phyloP scores from a whole-genome alignment of 495 filamentous ascomycete species.

The Penicillium paradoxum region DNA sequence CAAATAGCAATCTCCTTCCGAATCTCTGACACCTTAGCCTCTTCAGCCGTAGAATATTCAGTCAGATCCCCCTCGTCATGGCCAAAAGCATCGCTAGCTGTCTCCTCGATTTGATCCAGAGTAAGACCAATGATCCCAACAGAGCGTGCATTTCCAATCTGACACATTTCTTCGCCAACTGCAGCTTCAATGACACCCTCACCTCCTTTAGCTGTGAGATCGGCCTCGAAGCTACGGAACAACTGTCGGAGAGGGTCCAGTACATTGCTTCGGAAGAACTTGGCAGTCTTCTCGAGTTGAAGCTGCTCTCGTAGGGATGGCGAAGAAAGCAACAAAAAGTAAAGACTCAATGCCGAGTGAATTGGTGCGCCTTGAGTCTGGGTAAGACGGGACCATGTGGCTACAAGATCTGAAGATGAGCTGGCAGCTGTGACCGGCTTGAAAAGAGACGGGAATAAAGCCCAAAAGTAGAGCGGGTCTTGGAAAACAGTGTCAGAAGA shows the following conservation, averaged over 20 bases:
- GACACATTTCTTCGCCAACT: constrained; percentile 38
- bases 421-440: constrained; percentile 14
- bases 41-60: constrained; percentile 29
- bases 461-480: constrained; percentile 48
- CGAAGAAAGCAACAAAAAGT: constrained; percentile 42
- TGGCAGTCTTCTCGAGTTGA: constrained; percentile 34
- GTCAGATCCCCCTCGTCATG: constrained; percentile 27
- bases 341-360: constrained; percentile 42
- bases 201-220: constrained; percentile 35
- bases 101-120: constrained; percentile 37
- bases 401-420: constrained; percentile 28
- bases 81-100: constrained; percentile 31
- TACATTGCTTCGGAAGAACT: constrained; percentile 37
- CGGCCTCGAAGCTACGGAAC: constrained; percentile 32
- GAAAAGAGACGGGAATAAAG: constrained; percentile 39
- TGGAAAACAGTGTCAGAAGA: constrained; percentile 25
- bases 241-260: constrained; percentile 31
- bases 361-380: constrained; percentile 34
- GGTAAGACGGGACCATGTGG: constrained; percentile 35
- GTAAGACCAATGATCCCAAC: constrained; percentile 35
- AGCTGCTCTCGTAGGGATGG: constrained; percentile 25
- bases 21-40: constrained; percentile 25
- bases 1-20: constrained; percentile 23
- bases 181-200: constrained; percentile 36
- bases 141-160: constrained; percentile 35